phyloP scores from a whole-genome alignment of 441 rosid genomes.

The Mallotus repandus region DNA sequence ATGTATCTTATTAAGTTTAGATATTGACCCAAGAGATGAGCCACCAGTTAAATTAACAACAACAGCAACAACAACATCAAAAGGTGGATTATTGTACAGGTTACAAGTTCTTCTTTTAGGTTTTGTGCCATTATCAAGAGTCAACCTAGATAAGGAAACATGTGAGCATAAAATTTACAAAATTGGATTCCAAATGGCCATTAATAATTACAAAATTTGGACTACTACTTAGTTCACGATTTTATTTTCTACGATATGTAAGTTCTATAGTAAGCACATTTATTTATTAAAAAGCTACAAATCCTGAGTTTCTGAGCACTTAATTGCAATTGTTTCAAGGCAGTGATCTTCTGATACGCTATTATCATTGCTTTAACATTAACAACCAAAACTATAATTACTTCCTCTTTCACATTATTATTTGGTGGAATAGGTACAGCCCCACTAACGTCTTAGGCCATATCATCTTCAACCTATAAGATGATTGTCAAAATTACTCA shows the following conservation, averaged over 20 bases:
- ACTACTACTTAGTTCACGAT: slow-evolving; percentile 27
- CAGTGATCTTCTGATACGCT: slow-evolving; percentile 91
- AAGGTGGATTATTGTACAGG: slow-evolving; percentile 15
- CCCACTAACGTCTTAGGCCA: slow-evolving; percentile 58
- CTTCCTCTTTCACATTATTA: slow-evolving; percentile 73
- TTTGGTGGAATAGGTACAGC: slow-evolving; percentile 65
- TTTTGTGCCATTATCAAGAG: slow-evolving; percentile 19
- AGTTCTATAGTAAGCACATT: not conserved
- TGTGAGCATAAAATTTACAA: slow-evolving; percentile 45
- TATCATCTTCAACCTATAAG: slow-evolving; percentile 74
- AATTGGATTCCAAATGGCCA: slow-evolving; percentile 28
- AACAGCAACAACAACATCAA: slow-evolving; percentile 24
- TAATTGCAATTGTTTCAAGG: slow-evolving; percentile 95
- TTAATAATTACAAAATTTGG: slow-evolving; percentile 28
- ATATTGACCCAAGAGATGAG: slow-evolving; percentile 25
- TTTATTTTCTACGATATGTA: slow-evolving; percentile 42
- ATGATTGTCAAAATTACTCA: not conserved
- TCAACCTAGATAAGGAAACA: slow-evolving; percentile 25
- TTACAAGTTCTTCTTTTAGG: slow-evolving; percentile 33
- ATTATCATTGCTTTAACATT: slow-evolving; percentile 89
- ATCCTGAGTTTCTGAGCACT: slow-evolving; percentile 15
- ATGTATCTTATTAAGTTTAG: slow-evolving; percentile 25
- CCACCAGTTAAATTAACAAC: slow-evolving; percentile 27
- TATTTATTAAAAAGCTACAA: not conserved
- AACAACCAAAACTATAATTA: slow-evolving; percentile 77